These are phyloP conservation scores for Aspergillus sp. DNA, from an alignment of 2,329 filamentous ascomycete genomes.

Conservation along the genomic window DNA sequence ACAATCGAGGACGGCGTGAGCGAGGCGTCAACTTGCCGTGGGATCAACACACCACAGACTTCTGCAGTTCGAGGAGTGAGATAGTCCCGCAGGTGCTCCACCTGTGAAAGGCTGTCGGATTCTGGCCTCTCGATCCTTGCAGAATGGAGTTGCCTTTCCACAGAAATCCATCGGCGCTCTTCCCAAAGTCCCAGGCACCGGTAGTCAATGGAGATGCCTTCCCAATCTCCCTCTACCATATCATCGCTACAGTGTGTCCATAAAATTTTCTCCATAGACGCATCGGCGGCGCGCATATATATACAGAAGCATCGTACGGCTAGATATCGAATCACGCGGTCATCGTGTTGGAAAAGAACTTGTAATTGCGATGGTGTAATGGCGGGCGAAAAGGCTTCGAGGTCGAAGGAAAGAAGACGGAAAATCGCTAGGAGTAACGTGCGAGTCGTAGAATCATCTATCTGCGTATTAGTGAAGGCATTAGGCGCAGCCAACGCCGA, in stretches of 20 bases:
- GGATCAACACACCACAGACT: conserved; percentile 70
- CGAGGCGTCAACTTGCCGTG: conserved; percentile 56
- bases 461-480: conserved; percentile 33
- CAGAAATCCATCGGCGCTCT: conserved; percentile 58
- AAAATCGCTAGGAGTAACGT: conserved; percentile 70
- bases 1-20: conserved; percentile 61
- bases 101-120: conserved; percentile 28
- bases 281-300: conserved; percentile 78
- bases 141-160: conserved; percentile 33
- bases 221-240: conserved; percentile 71
- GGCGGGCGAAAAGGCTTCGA: conserved; percentile 66
- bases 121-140: conserved; percentile 30
- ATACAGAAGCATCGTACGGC: conserved; percentile 80
- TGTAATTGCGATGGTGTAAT: conserved; percentile 72
- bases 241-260: conserved; percentile 66
- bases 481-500: conserved; percentile 37
- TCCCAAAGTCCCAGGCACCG: conserved; percentile 71
- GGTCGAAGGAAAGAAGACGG: conserved; percentile 78
- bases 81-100: conserved; percentile 34
- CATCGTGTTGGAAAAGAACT: conserved; percentile 64
- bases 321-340: conserved; percentile 72
- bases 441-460: conserved; percentile 47
- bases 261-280: conserved; percentile 74
- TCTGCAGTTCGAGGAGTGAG: conserved; percentile 66
- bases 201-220: conserved; percentile 77